phyloP scores from a whole-genome alignment of 371 early-diverging fungal species.

The Blakeslea trispora region DNA sequence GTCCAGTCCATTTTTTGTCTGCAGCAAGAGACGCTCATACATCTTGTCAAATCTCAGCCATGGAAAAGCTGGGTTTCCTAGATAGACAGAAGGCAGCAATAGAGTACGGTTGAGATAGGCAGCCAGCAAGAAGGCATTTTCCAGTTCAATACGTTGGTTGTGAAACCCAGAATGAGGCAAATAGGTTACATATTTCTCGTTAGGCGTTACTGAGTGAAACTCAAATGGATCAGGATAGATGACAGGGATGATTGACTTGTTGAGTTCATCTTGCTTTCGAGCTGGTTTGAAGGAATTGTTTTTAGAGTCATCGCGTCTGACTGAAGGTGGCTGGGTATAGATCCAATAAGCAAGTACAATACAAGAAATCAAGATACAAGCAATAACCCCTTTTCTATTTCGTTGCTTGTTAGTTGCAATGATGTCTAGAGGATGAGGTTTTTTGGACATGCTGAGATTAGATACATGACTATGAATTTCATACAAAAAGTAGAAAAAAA shows the following conservation, averaged over 20 bases:
- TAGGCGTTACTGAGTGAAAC: slow-evolving; percentile 1
- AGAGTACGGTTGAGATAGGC: slow-evolving; percentile 59
- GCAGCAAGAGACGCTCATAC: slow-evolving; percentile 55
- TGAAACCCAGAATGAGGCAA: slow-evolving; percentile 69
- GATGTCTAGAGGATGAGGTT: background rate
- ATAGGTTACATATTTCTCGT: slow-evolving; percentile 56
- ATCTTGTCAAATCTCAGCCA: slow-evolving; percentile 57
- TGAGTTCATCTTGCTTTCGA: background rate
- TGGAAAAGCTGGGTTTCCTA: slow-evolving; percentile 61
- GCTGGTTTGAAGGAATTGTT: background rate
- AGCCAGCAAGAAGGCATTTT: slow-evolving; percentile 61
- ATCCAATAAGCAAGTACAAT: background rate
- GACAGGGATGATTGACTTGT: slow-evolving; percentile 14
- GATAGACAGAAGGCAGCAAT: slow-evolving; percentile 56
- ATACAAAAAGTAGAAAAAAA: no score
- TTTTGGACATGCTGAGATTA: background rate
- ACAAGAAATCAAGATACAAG: no score
- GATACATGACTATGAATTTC: no score
- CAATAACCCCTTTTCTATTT: background rate
- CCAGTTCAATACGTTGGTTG: slow-evolving; percentile 62
- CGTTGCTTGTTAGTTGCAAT: background rate
- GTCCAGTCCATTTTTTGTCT: slow-evolving; percentile 59
- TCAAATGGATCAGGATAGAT: slow-evolving; percentile 23
- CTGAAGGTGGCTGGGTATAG: background rate
- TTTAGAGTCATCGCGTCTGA: background rate